phyloP scores from a whole-genome alignment of 1,139 yeast species.

The Candida pseudoviswanathii region DNA sequence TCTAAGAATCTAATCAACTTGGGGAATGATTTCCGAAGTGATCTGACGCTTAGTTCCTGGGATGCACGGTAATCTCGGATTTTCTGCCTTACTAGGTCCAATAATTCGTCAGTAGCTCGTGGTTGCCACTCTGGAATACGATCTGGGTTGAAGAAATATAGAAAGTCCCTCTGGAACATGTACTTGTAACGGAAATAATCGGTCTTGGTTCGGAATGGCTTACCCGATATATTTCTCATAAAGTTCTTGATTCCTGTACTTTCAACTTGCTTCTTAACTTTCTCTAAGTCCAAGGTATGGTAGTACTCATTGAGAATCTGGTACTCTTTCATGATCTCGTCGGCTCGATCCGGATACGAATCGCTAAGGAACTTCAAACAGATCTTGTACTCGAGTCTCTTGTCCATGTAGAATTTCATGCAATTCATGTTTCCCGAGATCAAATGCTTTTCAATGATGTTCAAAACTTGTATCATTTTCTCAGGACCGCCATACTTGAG shows the following conservation, averaged over 20 bases:
- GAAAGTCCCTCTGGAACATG: constrained; percentile 13
- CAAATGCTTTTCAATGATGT: constrained; percentile 31
- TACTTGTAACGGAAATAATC: constrained; percentile 9
- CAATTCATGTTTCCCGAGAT: constrained; percentile 30
- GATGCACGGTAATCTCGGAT: no score
- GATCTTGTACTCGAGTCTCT: constrained; percentile 13
- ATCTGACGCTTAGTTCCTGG: no score
- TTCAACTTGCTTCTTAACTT: constrained; percentile 10
- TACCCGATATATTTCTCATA: constrained; percentile 11
- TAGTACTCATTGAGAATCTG: constrained; percentile 32
- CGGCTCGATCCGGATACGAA: constrained; percentile 5
- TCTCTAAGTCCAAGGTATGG: constrained; percentile 19
- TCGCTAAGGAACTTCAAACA: constrained; percentile 11
- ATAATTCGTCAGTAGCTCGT: no score
- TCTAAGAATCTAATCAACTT: no score
- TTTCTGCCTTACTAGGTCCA: no score
- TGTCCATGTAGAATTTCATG: constrained; percentile 7
- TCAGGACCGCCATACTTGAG: constrained; percentile 1
- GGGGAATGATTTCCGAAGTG: no score
- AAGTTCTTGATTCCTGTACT: constrained; percentile 6
- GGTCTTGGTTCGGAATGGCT: constrained; percentile 9
- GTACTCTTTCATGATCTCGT: constrained; percentile 20
- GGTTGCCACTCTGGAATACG: no score
- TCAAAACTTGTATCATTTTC: constrained; percentile 22
- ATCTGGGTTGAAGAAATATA: constrained; percentile 15